phyloP scores from a whole-genome alignment of 345 rosid genomes.

The Turnera subulata region DNA sequence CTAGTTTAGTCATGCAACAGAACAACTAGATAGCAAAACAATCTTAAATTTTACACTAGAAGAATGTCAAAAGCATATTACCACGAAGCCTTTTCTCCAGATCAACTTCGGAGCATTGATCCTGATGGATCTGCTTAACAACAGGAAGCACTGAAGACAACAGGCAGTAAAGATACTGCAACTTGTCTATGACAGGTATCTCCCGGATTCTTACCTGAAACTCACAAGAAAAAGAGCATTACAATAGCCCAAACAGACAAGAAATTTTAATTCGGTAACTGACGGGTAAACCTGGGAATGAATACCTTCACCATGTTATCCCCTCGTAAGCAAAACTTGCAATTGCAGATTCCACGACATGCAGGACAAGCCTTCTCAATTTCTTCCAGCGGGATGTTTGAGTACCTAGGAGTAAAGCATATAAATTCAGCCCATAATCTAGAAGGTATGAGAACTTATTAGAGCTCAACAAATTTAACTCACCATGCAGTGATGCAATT shows the following conservation, averaged over 20 bases:
- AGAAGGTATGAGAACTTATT: background rate
- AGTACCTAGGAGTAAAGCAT: conserved; percentile 49
- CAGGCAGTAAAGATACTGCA: conserved; percentile 72
- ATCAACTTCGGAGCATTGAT: conserved; percentile 82
- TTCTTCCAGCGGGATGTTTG: conserved; percentile 62
- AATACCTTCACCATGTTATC: conserved; percentile 85
- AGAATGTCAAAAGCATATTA: conserved; percentile 32
- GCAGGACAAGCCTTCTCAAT: conserved; percentile 87
- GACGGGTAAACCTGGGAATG: background rate
- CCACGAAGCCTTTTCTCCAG: conserved; percentile 77
- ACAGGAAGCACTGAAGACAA: conserved; percentile 87
- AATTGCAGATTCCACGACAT: conserved; percentile 87
- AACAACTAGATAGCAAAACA: background rate
- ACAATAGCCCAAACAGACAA: conserved; percentile 13
- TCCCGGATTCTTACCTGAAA: conserved; percentile 73
- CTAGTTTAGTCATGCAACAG: conserved; percentile 7
- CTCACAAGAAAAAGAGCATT: conserved; percentile 14
- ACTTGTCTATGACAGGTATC: conserved; percentile 75
- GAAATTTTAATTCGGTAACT: background rate
- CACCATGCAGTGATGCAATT: conserved; percentile 71
- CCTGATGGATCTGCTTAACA: conserved; percentile 76
- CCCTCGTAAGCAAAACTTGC: conserved; percentile 78
- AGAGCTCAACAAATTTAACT: conserved; percentile 29
- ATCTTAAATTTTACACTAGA: background rate
- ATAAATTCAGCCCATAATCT: conserved; percentile 7